Evolutionary conservation across 805 yeast genomes (phyloP).

Genomic region (Pichia ethanolica): DNA sequence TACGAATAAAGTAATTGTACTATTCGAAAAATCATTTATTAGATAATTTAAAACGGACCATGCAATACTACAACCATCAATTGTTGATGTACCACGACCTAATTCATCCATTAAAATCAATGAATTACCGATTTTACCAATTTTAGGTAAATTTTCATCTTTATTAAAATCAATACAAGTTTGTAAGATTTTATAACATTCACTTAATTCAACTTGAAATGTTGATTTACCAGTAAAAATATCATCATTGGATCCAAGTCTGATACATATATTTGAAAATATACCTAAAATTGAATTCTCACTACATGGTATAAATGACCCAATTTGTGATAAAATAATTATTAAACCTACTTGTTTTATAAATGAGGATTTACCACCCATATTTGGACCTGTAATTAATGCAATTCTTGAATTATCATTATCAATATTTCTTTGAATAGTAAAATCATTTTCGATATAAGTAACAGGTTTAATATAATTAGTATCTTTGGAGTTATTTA

Average conservation of each 20-base stretch:
- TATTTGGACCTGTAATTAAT: constrained; percentile 78
- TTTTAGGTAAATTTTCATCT: not conserved
- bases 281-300: constrained; percentile 42
- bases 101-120: constrained; percentile 66
- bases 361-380: constrained; percentile 82
- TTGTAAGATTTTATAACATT: constrained; percentile 51
- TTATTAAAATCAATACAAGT: constrained; percentile 26
- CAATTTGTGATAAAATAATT: constrained; percentile 69
- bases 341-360: constrained; percentile 67
- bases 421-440: constrained; percentile 26
- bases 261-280: constrained; percentile 43
- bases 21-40: constrained; percentile 27
- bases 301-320: constrained; percentile 73
- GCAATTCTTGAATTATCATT: constrained; percentile 42
- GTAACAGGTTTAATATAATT: not conserved
- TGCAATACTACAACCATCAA: constrained; percentile 80
- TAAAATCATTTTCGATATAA: constrained; percentile 63
- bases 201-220: constrained; percentile 69
- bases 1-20: constrained; percentile 64
- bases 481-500: too few relatives aligned
- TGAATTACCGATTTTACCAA: constrained; percentile 33
- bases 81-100: constrained; percentile 63
- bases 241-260: constrained; percentile 84
- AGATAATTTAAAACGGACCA: constrained; percentile 59
- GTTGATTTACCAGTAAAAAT: constrained; percentile 72